These are phyloP conservation scores for Endocalyx cinctus DNA, from an alignment of 2,329 filamentous ascomycete species.

Conservation along the genomic window DNA sequence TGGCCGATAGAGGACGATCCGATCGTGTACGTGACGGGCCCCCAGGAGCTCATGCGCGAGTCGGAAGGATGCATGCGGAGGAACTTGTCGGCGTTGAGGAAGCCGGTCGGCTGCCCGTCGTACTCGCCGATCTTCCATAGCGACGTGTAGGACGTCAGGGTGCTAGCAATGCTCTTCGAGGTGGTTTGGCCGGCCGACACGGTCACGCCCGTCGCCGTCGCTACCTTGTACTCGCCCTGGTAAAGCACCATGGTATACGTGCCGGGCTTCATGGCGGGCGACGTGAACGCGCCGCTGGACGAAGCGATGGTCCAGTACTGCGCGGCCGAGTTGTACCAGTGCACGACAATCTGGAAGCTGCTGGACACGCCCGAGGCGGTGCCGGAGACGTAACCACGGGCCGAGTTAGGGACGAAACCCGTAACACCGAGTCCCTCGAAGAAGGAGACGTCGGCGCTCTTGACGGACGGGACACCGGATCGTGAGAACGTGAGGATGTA, in stretches of 20 bases:
- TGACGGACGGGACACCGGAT: conserved; percentile 46
- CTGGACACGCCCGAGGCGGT: conserved; percentile 53
- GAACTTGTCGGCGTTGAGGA: conserved; percentile 64
- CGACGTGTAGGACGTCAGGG: conserved; percentile 40
- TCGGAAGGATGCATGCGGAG: conserved; percentile 66
- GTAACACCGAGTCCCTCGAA: conserved; percentile 53
- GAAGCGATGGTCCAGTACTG: conserved; percentile 62
- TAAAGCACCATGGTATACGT: conserved; percentile 66
- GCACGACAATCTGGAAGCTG: conserved; percentile 52
- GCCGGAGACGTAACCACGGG: conserved; percentile 56
- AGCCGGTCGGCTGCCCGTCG: conserved; percentile 60
- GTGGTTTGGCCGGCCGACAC: conserved; percentile 49
- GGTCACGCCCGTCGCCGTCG: conserved; percentile 37
- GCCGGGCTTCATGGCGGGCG: conserved; percentile 62
- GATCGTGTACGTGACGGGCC: conserved; percentile 55
- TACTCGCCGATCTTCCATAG: conserved; percentile 63
- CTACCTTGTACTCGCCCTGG: conserved; percentile 48
- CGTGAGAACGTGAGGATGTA: conserved; percentile 59
- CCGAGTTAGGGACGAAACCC: conserved; percentile 52
- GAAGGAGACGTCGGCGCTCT: conserved; percentile 51
- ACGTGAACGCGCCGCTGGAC: conserved; percentile 53
- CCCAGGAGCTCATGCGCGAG: conserved; percentile 58
- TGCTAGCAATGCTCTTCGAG: conserved; percentile 43
- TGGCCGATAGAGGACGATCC: conserved; percentile 46
- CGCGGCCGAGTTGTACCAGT: conserved; percentile 59